These are phyloP conservation scores for Fusarium brachygibbosum DNA, from an alignment of 2,329 filamentous ascomycete species.

Conservation along the genomic window DNA sequence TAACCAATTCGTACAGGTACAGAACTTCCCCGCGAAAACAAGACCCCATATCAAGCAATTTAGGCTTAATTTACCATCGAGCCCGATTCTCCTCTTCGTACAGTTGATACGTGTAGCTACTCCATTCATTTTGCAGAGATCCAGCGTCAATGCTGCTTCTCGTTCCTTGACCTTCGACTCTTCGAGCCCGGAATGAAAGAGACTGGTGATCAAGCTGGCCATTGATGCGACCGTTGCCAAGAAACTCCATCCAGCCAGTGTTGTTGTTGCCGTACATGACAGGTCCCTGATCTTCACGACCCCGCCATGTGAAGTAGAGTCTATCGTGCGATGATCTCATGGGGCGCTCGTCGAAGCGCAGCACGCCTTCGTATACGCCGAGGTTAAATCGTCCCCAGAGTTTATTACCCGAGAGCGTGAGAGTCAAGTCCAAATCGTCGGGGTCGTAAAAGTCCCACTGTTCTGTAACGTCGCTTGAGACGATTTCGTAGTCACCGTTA, in stretches of 20 bases:
- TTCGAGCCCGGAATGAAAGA: conserved; percentile 49
- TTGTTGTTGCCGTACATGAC: conserved; percentile 48
- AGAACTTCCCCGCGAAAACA: conserved; percentile 4
- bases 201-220: conserved; percentile 49
- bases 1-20: conserved; percentile 12
- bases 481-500: conserved; percentile 61
- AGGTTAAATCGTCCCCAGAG: conserved; percentile 64
- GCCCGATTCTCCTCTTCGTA: conserved; percentile 49
- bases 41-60: neutral
- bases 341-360: conserved; percentile 57
- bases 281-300: conserved; percentile 50
- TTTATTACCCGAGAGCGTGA: conserved; percentile 56
- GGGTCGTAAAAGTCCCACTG: conserved; percentile 46
- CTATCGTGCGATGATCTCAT: conserved; percentile 48
- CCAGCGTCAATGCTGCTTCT: conserved; percentile 49
- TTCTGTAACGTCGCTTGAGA: conserved; percentile 43
- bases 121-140: conserved; percentile 49
- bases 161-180: conserved; percentile 48
- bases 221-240: conserved; percentile 55
- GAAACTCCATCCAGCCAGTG: conserved; percentile 54
- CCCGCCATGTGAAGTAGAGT: conserved; percentile 56
- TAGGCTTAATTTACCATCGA: conserved; percentile 35
- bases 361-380: conserved; percentile 57
- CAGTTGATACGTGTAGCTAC: conserved; percentile 48
- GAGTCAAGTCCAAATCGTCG: conserved; percentile 52